Percentiles rank a stretch among this genome's conserved stretches.
Conservation (phyloP, 2,329 filamentous ascomycete genomes). For the Monosporascus sp. region DNA sequence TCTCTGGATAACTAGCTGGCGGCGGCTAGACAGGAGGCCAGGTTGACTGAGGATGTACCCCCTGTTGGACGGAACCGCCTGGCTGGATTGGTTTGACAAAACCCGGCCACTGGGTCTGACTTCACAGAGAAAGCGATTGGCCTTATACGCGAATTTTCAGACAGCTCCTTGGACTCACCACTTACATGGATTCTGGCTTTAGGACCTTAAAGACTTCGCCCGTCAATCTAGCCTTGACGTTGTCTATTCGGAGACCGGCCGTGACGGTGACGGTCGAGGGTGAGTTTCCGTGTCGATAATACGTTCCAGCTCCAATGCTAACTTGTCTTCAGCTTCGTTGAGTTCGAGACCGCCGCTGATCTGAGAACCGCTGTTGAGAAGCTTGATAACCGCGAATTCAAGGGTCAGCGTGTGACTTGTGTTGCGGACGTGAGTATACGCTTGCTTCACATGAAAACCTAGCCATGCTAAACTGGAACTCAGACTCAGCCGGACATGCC, state of each 20-base stretch:
- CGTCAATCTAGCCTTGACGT: constrained; percentile 95
- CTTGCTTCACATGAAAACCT: constrained; percentile 1
- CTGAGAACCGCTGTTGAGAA: constrained; percentile 90
- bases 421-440: constrained; percentile 68
- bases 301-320: constrained; percentile 1
- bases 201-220: constrained; percentile 99
- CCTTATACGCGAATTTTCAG: constrained; percentile 26
- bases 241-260: constrained; percentile 93
- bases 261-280: constrained; percentile 89
- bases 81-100: constrained; percentile 26
- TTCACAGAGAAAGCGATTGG: constrained; percentile 23
- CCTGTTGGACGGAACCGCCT: constrained; percentile 22
- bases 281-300: constrained; percentile 40
- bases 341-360: constrained; percentile 91
- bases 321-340: constrained; percentile 68
- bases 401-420: constrained; percentile 80
- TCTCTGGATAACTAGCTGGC: constrained; percentile 20
- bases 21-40: constrained; percentile 23
- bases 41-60: constrained; percentile 22
- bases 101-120: constrained; percentile 28
- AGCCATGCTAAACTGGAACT: constrained; percentile 17
- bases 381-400: constrained; percentile 88
- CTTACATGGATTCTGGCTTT: constrained; percentile 77
- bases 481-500: constrained; percentile 77
- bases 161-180: constrained; percentile 52